These are phyloP conservation scores for Leptographium radiaticola DNA, from an alignment of 2,329 filamentous ascomycete species.

Conservation along the genomic window DNA sequence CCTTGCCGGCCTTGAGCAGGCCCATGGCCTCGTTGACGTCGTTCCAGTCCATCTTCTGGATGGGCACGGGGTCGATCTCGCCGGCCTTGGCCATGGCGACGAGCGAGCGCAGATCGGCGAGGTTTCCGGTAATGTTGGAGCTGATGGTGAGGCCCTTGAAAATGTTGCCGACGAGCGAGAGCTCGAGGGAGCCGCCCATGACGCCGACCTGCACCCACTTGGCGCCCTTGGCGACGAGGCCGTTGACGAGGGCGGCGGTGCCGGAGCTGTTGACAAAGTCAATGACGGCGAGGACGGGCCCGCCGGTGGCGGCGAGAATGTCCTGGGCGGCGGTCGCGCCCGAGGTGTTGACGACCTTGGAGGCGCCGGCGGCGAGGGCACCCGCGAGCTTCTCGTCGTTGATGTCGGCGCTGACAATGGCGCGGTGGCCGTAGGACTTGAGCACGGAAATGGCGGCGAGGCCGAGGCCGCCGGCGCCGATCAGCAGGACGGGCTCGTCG, in stretches of 20 bases:
- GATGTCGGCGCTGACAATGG: constrained; percentile 4
- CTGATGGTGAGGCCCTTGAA: constrained; percentile 7
- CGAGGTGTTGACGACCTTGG: constrained; percentile 10
- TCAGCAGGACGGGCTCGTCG: constrained; percentile 3
- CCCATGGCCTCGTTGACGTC: constrained; percentile 5
- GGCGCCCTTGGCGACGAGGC: constrained; percentile 5
- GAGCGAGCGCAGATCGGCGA: not conserved
- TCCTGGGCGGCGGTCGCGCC: constrained; percentile 7
- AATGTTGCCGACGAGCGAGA: constrained; percentile 5
- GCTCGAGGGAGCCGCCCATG: constrained; percentile 5
- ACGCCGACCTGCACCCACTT: constrained; percentile 8
- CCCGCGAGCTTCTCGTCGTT: constrained; percentile 3
- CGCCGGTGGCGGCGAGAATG: constrained; percentile 11
- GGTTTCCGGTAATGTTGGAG: constrained; percentile 5
- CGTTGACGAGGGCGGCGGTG: constrained; percentile 3
- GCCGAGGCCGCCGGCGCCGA: constrained; percentile 5
- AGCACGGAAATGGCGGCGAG: constrained; percentile 5
- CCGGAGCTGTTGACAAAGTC: constrained; percentile 7
- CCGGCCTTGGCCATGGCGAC: constrained; percentile 1
- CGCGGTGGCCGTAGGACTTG: constrained; percentile 1
- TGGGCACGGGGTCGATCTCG: constrained; percentile 1
- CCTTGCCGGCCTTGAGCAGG: constrained; percentile 3
- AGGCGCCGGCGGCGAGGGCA: constrained; percentile 8
- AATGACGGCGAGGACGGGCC: constrained; percentile 3
- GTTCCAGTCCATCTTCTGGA: constrained; percentile 5